Percentiles rank a stretch among this genome's conserved stretches.
Conservation (phyloP, 495 filamentous ascomycete genomes). For the Hypoxylon perforatum region DNA sequence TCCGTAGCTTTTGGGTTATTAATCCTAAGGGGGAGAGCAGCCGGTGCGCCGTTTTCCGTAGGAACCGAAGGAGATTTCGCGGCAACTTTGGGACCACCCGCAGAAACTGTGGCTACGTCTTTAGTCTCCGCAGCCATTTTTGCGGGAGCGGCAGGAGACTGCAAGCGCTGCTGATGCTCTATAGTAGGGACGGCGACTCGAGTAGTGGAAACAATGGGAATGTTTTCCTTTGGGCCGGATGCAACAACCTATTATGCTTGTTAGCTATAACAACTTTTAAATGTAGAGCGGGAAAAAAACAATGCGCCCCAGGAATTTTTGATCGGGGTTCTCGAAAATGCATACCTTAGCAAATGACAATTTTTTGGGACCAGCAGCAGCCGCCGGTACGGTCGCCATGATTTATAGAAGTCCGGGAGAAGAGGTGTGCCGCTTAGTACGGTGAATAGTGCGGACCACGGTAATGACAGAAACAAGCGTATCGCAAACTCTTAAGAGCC, state of each 20-base stretch:
- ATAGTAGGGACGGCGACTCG: slow-evolving; percentile 44
- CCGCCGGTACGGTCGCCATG: slow-evolving; percentile 55
- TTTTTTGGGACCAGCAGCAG: slow-evolving; percentile 56
- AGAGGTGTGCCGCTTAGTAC: not conserved
- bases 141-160: slow-evolving; percentile 21
- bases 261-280: slow-evolving; percentile 10
- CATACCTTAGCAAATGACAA: slow-evolving; percentile 70
- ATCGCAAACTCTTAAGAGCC: slow-evolving; percentile 32
- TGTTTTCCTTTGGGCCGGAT: slow-evolving; percentile 60
- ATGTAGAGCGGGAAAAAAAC: not conserved
- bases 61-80: slow-evolving; percentile 35
- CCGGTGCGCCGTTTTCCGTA: slow-evolving; percentile 26
- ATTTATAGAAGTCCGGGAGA: slow-evolving; percentile 29
- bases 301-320: slow-evolving; percentile 1
- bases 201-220: slow-evolving; percentile 45
- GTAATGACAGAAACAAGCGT: slow-evolving; percentile 29
- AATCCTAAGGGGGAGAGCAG: slow-evolving; percentile 8
- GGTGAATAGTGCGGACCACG: slow-evolving; percentile 16
- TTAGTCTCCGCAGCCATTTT: slow-evolving; percentile 22
- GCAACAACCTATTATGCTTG: slow-evolving; percentile 61
- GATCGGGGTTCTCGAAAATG: slow-evolving; percentile 11
- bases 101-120: slow-evolving; percentile 17
- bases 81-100: slow-evolving; percentile 23
- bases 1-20: slow-evolving; percentile 48
- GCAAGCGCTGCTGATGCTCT: slow-evolving; percentile 45